Base-by-base conservation (phyloP, 1,284 basidiomycete species). In the Cryptococcus floricola region DNA sequence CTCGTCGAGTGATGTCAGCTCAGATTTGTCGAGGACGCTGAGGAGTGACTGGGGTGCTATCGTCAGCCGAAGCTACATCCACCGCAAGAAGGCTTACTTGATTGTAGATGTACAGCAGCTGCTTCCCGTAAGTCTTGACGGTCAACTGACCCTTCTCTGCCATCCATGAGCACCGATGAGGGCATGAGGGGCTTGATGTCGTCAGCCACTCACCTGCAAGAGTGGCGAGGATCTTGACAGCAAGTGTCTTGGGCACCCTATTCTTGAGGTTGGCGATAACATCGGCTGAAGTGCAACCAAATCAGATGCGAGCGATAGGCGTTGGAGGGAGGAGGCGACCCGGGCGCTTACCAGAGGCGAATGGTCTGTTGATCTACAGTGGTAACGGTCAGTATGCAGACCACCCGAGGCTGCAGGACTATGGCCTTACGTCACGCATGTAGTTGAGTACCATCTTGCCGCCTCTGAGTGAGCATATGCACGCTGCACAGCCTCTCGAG, bases 221-320 rank as follows among this genome's bases (percentile, higher is more conserved):
- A 0, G 83, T 76, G 1, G 83, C 78, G 13, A 93, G 81, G 48
- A 92, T 87, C 77, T 92, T 92, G 71, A 91, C 89, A 0, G 86
- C 85, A 8, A 85, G 81, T 0, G 88, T 77, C 73, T 92, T 93
- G 8, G 88, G 84, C 1, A 94, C 85, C 10, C 85, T 84, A 52
- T 88, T 87, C 73, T 91, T 92, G 42, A 94, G 79, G 73, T 95
- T 94, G 16, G 89, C 87, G 14, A 88, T 82, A 2, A 94, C 86
- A 70, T 93, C 90, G 39, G 90, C 91, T 62, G 31, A 84, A 5
- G 50, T 39, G 6, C 5, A 9, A 13, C 9, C 31, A 42, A 2
- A 47, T 14, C 12, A 28, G 46, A 27, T 13, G 31, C 14, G 12
- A 28, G n/a, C 27, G 25, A 7, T 18, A 37, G 19, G n/a, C 10